Base-by-base conservation (phyloP, 2,329 filamentous ascomycete genomes). In the Calonectria pseudoreteaudii region DNA sequence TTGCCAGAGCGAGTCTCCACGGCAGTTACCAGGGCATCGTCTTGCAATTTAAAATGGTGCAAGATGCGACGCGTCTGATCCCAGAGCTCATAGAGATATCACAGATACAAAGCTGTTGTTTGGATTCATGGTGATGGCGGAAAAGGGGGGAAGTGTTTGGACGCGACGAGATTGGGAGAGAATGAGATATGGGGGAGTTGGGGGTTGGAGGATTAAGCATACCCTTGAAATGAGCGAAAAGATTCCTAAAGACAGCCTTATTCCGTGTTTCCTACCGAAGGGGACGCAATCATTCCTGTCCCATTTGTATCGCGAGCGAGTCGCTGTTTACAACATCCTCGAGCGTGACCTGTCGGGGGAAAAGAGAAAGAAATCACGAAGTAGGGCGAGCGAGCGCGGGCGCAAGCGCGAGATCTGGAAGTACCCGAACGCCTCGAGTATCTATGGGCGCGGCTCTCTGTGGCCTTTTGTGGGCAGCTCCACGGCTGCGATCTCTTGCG, bases 271-370 rank as follows among this genome's bases (percentile, higher is more conserved):
- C 76, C 78, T 81, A 76, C 78, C 75, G 77, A 75, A 69, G 71
- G 71, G 71, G 60, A 53, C 73, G 72, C 58, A 73, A 70, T 73
- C 68, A 72, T 70, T 70, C 65, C 70, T 80, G 73, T 79, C 76
- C 76, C 76, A 80, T 79, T 75, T 79, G 79, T 79, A 73, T 73
- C 73, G 74, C 76, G 74, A 75, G 69, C 80, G 72, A 76, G 78
- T 74, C 70, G 82, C 77, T 79, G 81, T 83, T 84, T 84, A 84
- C 82, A 82, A 76, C 72, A 82, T 82, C 75, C 77, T 81, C 80
- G 75, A 73, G 73, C 74, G 79, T 73, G 75, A 77, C 78, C 62
- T 74, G 81, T 79, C 62, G 76, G 74, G 68, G 77, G 73, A n/a
- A 34, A 34, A 53, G 72, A 67, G 76, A 75, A 73, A 73, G 74